Percentiles rank a stretch among this genome's conserved stretches.
These are phyloP conservation scores for Pneumocystis sp. DNA, from an alignment of 1,139 yeast genomes.

Conservation along the genomic window DNA sequence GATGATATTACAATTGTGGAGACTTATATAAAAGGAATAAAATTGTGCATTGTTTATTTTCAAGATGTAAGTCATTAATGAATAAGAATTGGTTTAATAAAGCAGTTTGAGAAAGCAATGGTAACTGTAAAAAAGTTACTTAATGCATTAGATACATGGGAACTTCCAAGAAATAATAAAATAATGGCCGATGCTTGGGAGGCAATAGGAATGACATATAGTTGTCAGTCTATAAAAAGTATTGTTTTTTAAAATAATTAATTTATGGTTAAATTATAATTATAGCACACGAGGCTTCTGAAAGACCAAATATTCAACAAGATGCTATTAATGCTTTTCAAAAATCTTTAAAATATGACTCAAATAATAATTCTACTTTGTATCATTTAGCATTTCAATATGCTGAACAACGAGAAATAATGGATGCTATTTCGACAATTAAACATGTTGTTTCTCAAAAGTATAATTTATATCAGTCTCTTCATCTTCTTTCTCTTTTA, in stretches of 20 bases:
- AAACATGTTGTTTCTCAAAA: not conserved
- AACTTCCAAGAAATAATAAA: not conserved
- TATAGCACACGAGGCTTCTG: not conserved
- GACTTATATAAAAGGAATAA: not conserved
- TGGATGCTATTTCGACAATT: not conserved
- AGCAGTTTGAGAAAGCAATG: not conserved
- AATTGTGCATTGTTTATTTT: not conserved
- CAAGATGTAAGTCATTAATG: not conserved
- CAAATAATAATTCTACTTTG: not conserved
- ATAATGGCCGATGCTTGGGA: not conserved
- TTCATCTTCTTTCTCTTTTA: not conserved
- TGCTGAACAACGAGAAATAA: not conserved
- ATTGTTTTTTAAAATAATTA: not conserved
- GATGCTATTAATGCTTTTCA: not conserved
- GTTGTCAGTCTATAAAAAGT: not conserved
- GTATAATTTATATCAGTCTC: not conserved
- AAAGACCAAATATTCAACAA: not conserved
- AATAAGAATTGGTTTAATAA: not conserved
- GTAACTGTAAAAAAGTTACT: not conserved
- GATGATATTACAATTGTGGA: not conserved
- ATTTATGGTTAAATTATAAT: not conserved
- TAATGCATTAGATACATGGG: not conserved
- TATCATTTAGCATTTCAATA: not conserved
- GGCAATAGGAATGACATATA: not conserved
- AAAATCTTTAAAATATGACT: not conserved